Base-by-base conservation (phyloP, 768 basidiomycete species). In the Auricularia auricula-judae region DNA sequence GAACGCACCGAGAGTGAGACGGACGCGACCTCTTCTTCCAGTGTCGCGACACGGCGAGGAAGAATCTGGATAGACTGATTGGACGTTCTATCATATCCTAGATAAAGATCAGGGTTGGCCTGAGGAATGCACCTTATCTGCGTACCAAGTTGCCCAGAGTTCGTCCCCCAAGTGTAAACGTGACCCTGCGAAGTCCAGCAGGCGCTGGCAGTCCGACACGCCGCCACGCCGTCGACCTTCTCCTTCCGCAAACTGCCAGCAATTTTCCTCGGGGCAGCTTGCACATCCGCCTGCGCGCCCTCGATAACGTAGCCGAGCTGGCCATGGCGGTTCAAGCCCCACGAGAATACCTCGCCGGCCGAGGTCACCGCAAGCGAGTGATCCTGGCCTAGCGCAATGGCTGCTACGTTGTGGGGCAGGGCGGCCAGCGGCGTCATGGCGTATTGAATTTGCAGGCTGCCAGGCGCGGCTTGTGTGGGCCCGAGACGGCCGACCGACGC, bases 131-230 rank as follows among this genome's bases (percentile, higher is more conserved):
- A 7, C 1, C 39, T 39, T 1, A 42, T 8, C 7, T 14, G 39
- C 39, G 12, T 4, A 42, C 39, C 95, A 3, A 98, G 80, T 72
- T 99, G 97, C 0, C 97, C 97, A 51, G 81, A 82, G 73, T 98
- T 97, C 33, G 88, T 91, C 0, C 97, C 97, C 94, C 94, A 98
- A 0, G 92, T 93, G 72, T 82, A 94, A 1, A 93, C 82, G 53
- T 84, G 77, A 10, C 69, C 68, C 10, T 73, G 74, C 3, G 77
- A 76, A 0, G 93, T 94, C 91, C 92, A 97, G 74, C 93, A 95
- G 4, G 86, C 93, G 14, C 91, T 93, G 16, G 93, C 88, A 23
- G 82, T 85, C 71, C 91, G 88, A 68, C 88, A 91, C 0, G 95
- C 93, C 0, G 94, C 89, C 7, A 97, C 81, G 35, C 96, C 97